Evolutionary conservation across 2,329 filamentous ascomycete genomes (phyloP), one percentile per base, ranked within the genome.

Genomic region (Whalleya microplaca): DNA sequence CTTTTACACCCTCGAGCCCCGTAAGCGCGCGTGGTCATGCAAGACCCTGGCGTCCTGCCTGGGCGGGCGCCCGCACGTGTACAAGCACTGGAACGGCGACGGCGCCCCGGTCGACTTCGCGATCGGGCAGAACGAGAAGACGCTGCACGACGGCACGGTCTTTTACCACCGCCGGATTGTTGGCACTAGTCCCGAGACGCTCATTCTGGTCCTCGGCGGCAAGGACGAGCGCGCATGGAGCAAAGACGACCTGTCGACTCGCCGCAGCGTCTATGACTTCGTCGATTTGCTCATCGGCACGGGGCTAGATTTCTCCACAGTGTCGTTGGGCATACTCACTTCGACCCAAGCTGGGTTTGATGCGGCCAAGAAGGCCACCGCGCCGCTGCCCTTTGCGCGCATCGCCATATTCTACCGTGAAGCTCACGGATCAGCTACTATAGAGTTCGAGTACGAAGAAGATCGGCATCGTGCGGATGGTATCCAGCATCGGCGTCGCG

Each of bases 241-340:
- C 52, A 54, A 58, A 5, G 65, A 68, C 55, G 67, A 65, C 47
- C 63, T 64, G 12, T 69, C 68, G 16, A 68, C 66, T 32, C 54
- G 58, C 41, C 61, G 67, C 42, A 66, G 64, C n/a, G 64, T 70
- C 27, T 64, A 68, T 50, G 69, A 71, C 21, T 70, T 69, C 54
- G 50, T 71, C 5, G 66, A 67, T 18, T 61, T 69, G 40, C 56
- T 71, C 21, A 53, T 68, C 21, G 63, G 65, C 1, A 68, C 67
- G 6, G 54, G 60, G 14, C 59, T 71, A 4, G 64, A 70, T 40
- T 58, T 69, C 5, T 52, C 60, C 2, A 62, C 59, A 2, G 65
- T 68, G 9, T 64, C 67, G 10, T 57, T 71, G 18, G 64, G 64
- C 6, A 45, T 71, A 19, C 60, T 71, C 59, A 71, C 69, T 1